Conservation (phyloP, 2,329 filamentous ascomycete species). For the Corynespora cassiicola region DNA sequence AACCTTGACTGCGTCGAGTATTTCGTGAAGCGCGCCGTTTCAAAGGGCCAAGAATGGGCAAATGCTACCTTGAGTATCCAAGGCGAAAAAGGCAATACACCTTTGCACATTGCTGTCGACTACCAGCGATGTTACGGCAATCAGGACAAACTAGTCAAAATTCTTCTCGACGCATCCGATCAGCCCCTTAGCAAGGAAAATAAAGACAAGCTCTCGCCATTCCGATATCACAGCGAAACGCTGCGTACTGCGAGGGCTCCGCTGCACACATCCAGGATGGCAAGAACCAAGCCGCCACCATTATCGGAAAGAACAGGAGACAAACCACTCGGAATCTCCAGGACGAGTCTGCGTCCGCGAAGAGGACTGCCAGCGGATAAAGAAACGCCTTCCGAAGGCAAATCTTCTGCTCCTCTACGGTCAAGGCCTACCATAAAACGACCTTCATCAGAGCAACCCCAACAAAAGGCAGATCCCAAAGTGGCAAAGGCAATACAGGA, state of each 20-base stretch:
- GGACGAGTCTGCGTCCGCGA: too few relatives aligned
- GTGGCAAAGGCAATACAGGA: neutral
- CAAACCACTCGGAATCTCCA: too few relatives aligned
- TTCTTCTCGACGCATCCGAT: constrained; percentile 1
- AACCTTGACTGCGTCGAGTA: neutral
- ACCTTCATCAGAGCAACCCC: neutral
- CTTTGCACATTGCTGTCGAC: neutral
- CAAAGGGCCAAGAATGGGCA: neutral
- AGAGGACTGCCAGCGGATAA: too few relatives aligned
- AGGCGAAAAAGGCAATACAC: constrained; percentile 1
- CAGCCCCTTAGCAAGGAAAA: neutral
- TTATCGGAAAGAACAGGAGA: too few relatives aligned
- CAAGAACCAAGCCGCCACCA: too few relatives aligned
- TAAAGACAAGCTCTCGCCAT: neutral
- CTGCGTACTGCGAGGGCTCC: neutral
- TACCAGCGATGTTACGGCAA: neutral
- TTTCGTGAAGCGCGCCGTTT: neutral
- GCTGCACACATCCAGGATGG: too few relatives aligned
- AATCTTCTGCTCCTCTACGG: too few relatives aligned
- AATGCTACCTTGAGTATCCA: neutral
- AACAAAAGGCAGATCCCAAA: constrained; percentile 1
- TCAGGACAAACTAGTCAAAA: neutral
- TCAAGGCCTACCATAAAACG: too few relatives aligned
- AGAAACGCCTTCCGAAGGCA: too few relatives aligned
- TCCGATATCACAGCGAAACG: neutral